Percentiles rank a stretch among this genome's conserved stretches.
Evolutionary conservation across 2,329 filamentous ascomycete genomes (phyloP).

Genomic region (Monilinia polystroma): DNA sequence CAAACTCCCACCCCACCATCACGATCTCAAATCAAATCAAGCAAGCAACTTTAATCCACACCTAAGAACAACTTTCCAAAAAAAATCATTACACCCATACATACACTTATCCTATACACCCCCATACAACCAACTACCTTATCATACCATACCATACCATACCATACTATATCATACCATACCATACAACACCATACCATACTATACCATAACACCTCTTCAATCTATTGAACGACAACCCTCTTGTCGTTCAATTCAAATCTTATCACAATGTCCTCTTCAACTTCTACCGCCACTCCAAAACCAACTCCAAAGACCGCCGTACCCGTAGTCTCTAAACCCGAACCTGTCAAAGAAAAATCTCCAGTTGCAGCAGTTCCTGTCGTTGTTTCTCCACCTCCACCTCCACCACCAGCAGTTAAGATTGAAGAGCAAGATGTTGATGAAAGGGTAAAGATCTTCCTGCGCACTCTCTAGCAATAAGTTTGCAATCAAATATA

Average conservation of each 20-base stretch:
- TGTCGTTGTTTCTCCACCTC: background rate
- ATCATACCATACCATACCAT: too few species aligned
- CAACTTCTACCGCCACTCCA: background rate
- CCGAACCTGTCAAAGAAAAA: conserved; percentile 15
- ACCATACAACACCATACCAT: background rate
- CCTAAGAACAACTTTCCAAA: conserved; percentile 16
- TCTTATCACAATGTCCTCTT: conserved; percentile 12
- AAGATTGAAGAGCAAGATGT: conserved; percentile 16
- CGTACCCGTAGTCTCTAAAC: background rate
- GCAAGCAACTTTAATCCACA: conserved; percentile 10
- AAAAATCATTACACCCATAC: background rate
- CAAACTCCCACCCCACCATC: conserved; percentile 17
- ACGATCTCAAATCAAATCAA: background rate
- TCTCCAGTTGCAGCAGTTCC: conserved; percentile 2
- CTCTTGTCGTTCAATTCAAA: conserved; percentile 10
- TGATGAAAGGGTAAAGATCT: conserved; percentile 25
- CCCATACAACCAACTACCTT: too few species aligned
- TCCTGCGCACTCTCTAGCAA: background rate
- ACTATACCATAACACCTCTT: background rate
- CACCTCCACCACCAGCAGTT: background rate
- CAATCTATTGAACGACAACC: conserved; percentile 11
- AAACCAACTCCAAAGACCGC: background rate
- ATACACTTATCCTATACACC: too few species aligned
- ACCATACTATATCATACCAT: too few species aligned
- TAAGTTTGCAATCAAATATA: background rate